These are phyloP conservation scores for Colletotrichum nymphaeae DNA, from an alignment of 2,329 filamentous ascomycete genomes.

Conservation along the genomic window DNA sequence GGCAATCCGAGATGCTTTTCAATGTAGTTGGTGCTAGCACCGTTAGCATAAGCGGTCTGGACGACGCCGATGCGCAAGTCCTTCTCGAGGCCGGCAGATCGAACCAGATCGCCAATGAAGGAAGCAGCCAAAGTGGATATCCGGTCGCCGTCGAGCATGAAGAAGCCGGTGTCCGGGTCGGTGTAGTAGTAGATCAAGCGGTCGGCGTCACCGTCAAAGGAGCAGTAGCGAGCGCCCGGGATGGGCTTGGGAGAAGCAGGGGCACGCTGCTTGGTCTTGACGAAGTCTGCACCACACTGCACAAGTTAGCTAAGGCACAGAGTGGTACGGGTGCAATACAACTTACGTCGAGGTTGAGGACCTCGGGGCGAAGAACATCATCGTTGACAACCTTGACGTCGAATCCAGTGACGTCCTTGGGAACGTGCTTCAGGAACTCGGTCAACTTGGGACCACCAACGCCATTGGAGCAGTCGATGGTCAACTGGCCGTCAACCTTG, in stretches of 20 bases:
- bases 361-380: conserved; percentile 89
- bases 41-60: conserved; percentile 98
- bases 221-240: conserved; percentile 84
- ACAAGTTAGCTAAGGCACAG: not conserved
- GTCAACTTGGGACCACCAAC: conserved; percentile 92
- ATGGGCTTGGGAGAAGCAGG: conserved; percentile 85
- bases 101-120: conserved; percentile 90
- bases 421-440: conserved; percentile 87
- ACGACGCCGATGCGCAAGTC: conserved; percentile 93
- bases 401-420: conserved; percentile 75
- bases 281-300: conserved; percentile 93
- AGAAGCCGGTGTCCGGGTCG: conserved; percentile 85
- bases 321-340: not conserved
- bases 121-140: conserved; percentile 95
- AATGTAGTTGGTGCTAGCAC: conserved; percentile 92
- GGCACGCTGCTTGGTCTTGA: conserved; percentile 95
- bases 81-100: conserved; percentile 80
- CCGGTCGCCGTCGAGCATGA: conserved; percentile 94
- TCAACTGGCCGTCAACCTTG: conserved; percentile 79
- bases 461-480: conserved; percentile 96
- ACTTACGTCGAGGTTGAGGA: conserved; percentile 86
- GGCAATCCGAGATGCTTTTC: conserved; percentile 88
- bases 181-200: conserved; percentile 95
- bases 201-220: conserved; percentile 94
- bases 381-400: conserved; percentile 93